A percentile compares a stretch with the other conserved stretches of the same genome.
phyloP scores from a whole-genome alignment of 202 grass and related monocot species.

The Carex arenaria region DNA sequence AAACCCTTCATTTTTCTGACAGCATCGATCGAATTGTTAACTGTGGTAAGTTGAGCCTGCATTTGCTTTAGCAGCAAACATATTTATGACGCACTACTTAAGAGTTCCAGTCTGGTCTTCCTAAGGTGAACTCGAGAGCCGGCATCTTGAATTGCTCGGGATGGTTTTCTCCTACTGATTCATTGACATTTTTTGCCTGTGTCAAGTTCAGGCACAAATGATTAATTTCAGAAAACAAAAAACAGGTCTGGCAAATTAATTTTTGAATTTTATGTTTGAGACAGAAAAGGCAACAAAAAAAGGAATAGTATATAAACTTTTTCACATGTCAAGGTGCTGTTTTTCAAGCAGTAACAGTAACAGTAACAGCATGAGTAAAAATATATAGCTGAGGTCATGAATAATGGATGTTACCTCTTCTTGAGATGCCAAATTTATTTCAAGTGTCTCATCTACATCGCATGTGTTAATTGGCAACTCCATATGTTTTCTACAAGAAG shows the following conservation, averaged over 20 bases:
- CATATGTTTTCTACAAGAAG: constrained; percentile 11
- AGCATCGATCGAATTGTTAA: constrained; percentile 14
- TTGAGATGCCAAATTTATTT: constrained; percentile 22
- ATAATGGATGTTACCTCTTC: neutral
- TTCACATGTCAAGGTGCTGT: neutral
- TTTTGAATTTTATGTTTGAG: neutral
- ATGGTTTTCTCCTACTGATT: constrained; percentile 13
- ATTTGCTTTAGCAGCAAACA: neutral
- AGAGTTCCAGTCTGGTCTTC: constrained; percentile 20
- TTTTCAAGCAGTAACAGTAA: neutral
- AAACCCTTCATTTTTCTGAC: neutral
- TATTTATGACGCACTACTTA: neutral
- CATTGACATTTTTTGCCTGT: constrained; percentile 1
- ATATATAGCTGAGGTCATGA: neutral
- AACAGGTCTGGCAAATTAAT: neutral
- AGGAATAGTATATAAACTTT: neutral
- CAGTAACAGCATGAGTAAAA: neutral
- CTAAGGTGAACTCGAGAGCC: constrained; percentile 21
- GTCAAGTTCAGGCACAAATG: neutral
- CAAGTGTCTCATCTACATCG: constrained; percentile 2
- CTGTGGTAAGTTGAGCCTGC: neutral
- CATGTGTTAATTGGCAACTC: constrained; percentile 6
- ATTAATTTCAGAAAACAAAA: neutral
- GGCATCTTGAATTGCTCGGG: constrained; percentile 1
- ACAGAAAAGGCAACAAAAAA: neutral